Percentiles rank a stretch among this genome's conserved stretches.
Conservation (phyloP, 179 eudicot genomes). For the Heliamphora pulchella region DNA sequence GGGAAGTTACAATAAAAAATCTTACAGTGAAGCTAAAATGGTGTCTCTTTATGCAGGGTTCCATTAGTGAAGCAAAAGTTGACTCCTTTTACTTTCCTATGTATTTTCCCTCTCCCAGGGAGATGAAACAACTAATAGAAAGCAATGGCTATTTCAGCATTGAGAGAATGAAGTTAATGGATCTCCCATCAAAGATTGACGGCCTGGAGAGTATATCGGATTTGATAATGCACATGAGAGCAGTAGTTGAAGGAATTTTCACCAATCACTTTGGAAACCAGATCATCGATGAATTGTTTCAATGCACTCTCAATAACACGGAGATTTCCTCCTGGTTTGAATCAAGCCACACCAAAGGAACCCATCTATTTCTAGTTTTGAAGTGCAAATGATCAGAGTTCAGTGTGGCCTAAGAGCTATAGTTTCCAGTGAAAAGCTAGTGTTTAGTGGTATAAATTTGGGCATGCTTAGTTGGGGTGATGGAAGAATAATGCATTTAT, state of each 20-base stretch:
- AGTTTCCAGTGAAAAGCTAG: background rate
- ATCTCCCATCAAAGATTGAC: background rate
- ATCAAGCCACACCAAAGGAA: background rate
- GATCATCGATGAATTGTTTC: slow-evolving; percentile 8
- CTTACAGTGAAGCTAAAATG: no score
- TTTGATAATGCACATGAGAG: background rate
- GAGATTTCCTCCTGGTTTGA: background rate
- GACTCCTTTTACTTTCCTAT: no score
- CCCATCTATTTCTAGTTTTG: slow-evolving; percentile 14
- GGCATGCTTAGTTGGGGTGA: background rate
- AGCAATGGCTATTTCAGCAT: no score
- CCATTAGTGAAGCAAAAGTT: no score
- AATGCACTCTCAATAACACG: background rate
- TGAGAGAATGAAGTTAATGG: background rate
- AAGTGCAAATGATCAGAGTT: slow-evolving; percentile 2
- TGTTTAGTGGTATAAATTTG: background rate
- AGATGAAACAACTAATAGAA: no score
- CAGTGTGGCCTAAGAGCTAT: background rate
- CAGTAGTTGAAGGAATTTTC: background rate
- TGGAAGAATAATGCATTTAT: background rate
- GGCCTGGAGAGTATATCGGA: background rate
- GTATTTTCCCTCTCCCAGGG: no score
- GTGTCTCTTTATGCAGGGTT: no score
- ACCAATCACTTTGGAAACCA: slow-evolving; percentile 1
- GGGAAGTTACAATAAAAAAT: no score